phyloP scores from a whole-genome alignment of 306 rosid species.

The Pueraria montana region DNA sequence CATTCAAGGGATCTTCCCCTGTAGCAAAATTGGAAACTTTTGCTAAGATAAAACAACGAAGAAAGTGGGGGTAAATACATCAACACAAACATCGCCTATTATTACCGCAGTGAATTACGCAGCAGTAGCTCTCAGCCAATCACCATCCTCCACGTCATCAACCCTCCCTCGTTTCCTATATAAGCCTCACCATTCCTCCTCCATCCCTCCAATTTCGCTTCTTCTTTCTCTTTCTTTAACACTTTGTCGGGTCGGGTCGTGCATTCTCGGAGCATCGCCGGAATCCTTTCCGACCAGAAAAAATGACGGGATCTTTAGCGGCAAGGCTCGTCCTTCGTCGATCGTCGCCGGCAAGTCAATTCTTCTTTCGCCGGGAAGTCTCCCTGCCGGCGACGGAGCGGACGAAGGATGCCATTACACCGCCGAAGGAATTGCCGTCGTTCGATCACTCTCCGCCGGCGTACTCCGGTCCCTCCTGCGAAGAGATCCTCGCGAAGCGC shows the following conservation, averaged over 20 bases:
- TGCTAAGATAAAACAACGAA: neutral
- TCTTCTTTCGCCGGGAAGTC: conserved; percentile 48
- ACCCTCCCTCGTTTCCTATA: conserved; percentile 41
- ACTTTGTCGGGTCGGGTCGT: conserved; percentile 26
- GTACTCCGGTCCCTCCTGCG: conserved; percentile 75
- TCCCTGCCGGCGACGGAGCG: conserved; percentile 57
- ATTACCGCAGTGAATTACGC: conserved; percentile 32
- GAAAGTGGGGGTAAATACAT: neutral
- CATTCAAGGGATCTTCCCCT: neutral
- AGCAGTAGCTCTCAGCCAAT: conserved; percentile 39
- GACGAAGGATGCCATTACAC: conserved; percentile 26
- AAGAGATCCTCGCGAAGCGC: conserved; percentile 82
- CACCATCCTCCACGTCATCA: conserved; percentile 35
- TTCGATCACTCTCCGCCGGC: conserved; percentile 79
- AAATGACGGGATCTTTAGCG: conserved; percentile 67
- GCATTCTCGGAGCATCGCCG: conserved; percentile 37
- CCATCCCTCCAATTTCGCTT: neutral
- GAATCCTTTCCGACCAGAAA: neutral
- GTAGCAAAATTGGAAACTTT: neutral
- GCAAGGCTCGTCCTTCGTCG: conserved; percentile 45
- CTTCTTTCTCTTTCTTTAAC: neutral
- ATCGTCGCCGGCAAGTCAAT: neutral
- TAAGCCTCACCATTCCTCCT: conserved; percentile 31
- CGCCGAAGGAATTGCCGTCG: conserved; percentile 60
- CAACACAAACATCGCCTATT: neutral